Evolutionary conservation across 192 early-diverging fungal species (phyloP), one percentile per base, ranked within the genome.

Genomic region (Haplosporangium gracile): DNA sequence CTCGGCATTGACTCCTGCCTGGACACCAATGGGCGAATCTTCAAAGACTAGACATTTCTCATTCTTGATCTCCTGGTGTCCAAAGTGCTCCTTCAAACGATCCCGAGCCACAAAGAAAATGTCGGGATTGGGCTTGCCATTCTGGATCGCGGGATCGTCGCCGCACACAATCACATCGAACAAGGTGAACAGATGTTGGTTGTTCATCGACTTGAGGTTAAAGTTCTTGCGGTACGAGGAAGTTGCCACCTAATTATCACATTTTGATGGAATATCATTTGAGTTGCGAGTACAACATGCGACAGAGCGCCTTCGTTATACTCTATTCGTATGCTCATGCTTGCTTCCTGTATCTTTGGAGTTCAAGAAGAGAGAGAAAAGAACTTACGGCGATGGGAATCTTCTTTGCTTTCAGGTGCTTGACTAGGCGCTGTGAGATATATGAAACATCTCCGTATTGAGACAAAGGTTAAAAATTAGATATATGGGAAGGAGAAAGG

Each of bases 121-220:
- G 75, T 99, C 98, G 4, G 98, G 98, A 29, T 93, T 90, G 2
- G 98, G 98, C 90, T 99, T 99, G 5, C 96, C 95, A 69, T 91
- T 85, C 70, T 88, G 85, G 60, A 99, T 92, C 9, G 88, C 92
- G 2, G 94, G 89, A 81, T 99, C 97, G 85, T 99, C 97, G 16
- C 97, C 98, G 77, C 96, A 96, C 5, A 95, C 94, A 81, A 98
- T 92, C 65, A 92, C 88, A 68, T 94, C 94, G 90, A 99, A 99
- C 57, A 96, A 87, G 5, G 72, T 76, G 82, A 99, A 99, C 32
- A 98, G 86, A 2, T 90, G 89, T 45, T 89, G 82, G 87, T 98
- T 92, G 36, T 92, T 91, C 0, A 74, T 74, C 15, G 97, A 91
- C 83, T 99, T 99, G 24, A 96, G 70, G 11, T 90, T 77, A 75